These are phyloP conservation scores for Tremella mesenterica DNA, from an alignment of 768 basidiomycete species.

Conservation along the genomic window DNA sequence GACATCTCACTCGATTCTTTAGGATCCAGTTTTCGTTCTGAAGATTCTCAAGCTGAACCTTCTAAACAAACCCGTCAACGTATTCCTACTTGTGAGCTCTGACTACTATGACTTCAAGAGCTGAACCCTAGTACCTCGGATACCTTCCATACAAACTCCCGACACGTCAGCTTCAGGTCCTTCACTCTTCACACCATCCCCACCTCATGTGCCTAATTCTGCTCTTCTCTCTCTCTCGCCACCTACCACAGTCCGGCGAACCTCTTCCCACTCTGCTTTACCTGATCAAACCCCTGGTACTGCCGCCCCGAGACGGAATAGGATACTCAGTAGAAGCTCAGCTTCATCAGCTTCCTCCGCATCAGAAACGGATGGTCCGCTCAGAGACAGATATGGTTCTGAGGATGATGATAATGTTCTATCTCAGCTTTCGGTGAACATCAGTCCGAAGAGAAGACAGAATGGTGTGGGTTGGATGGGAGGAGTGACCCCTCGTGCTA, in stretches of 20 bases:
- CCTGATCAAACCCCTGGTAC: slow-evolving; percentile 19
- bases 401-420: slow-evolving; percentile 26
- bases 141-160: slow-evolving; percentile 14
- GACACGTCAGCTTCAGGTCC: slow-evolving; percentile 13
- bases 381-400: slow-evolving; percentile 22
- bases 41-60: slow-evolving; percentile 30
- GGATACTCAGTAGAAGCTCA: slow-evolving; percentile 17
- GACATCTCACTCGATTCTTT: slow-evolving; percentile 36
- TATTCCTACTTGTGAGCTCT: no score
- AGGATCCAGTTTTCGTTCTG: slow-evolving; percentile 35
- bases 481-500: slow-evolving; percentile 4
- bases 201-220: slow-evolving; percentile 14
- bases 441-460: slow-evolving; percentile 9
- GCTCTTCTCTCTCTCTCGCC: slow-evolving; percentile 28
- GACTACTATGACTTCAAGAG: no score
- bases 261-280: slow-evolving; percentile 28
- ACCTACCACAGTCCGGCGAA: slow-evolving; percentile 24
- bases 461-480: slow-evolving; percentile 2
- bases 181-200: slow-evolving; percentile 13
- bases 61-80: no score
- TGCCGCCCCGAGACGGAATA: slow-evolving; percentile 22
- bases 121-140: slow-evolving; percentile 7
- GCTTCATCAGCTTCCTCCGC: slow-evolving; percentile 15
- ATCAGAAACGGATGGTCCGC: slow-evolving; percentile 13
- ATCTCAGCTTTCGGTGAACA: slow-evolving; percentile 12